Percentiles rank a stretch among this genome's conserved stretches.
These are phyloP conservation scores for Aureobasidium sp. DNA, from an alignment of 2,329 filamentous ascomycete genomes.

Conservation along the genomic window DNA sequence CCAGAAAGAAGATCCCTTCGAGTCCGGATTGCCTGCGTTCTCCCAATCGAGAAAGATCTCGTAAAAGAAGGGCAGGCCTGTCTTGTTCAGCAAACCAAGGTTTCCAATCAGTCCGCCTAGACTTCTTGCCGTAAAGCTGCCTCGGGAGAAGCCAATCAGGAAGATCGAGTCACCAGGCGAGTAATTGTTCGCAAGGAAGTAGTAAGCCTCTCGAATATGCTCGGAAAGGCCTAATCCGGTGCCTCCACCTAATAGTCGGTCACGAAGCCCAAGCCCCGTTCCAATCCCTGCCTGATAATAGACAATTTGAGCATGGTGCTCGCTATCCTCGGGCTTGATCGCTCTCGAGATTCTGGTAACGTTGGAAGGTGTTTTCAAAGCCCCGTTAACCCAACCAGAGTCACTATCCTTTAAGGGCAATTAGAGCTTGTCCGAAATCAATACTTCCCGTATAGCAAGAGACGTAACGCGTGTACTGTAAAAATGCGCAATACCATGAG, in stretches of 20 bases:
- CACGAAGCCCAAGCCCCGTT: constrained; percentile 28
- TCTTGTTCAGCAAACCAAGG: constrained; percentile 33
- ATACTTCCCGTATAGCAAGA: no score
- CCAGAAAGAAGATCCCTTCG: constrained; percentile 11
- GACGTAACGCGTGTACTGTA: no score
- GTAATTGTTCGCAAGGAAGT: constrained; percentile 56
- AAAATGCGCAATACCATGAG: no score
- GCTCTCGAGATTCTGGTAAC: constrained; percentile 31
- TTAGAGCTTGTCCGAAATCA: background rate
- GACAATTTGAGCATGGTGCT: constrained; percentile 32
- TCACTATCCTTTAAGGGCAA: constrained; percentile 23
- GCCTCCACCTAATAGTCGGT: constrained; percentile 29
- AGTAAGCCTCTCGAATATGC: constrained; percentile 54
- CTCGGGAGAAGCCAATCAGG: constrained; percentile 38
- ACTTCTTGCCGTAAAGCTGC: constrained; percentile 36
- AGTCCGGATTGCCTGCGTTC: constrained; percentile 19
- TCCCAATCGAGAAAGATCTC: constrained; percentile 27
- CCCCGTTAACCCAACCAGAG: constrained; percentile 27
- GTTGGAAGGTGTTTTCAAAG: constrained; percentile 27
- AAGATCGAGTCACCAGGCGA: constrained; percentile 35
- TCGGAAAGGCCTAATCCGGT: constrained; percentile 27
- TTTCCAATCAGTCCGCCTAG: constrained; percentile 36
- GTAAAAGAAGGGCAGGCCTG: constrained; percentile 23
- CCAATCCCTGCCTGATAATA: constrained; percentile 34
- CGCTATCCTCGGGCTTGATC: constrained; percentile 28